Base-by-base conservation (phyloP, 805 yeast genomes). In the Starmerella ratchasimensis region DNA sequence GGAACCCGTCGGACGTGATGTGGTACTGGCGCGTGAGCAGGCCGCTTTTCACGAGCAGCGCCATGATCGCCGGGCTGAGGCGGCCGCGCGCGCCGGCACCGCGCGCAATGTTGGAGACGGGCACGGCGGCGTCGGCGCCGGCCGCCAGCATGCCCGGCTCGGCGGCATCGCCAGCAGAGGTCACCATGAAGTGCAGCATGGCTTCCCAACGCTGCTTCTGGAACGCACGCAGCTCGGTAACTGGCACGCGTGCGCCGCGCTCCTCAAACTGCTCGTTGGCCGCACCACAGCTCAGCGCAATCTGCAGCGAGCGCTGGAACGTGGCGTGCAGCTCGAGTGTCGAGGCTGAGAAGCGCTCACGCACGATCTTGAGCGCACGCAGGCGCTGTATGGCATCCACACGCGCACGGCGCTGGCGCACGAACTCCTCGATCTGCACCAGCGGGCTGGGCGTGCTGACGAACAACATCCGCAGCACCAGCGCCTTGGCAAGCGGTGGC, bases 111-210 rank as follows among this genome's bases (percentile, higher is more conserved):
- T 14, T 4, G 15, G 22, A 5, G 28, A 7, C n/a, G 11, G 17
- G 8, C 8, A 31, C 16, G 13, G 37, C 28, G n/a, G n/a, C n/a
- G 17, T 29, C 31, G 6, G 31, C 31, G 11, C 17, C 11, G 15
- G 27, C 34, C 5, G 27, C 13, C 14, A 30, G 32, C 14, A 88
- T 86, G n/a, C 69, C 68, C 33, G 86, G 71, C 61, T 14, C 65
- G 24, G 15, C 33, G 8, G 8, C 29, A 16, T 31, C 33, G 20
- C 37, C 37, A 4, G 51, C 45, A 0, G 96, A 82, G 2, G 97
- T 95, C 31, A 90, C 99, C 97, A 90, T 88, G 62, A 78, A 90
- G 64, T 90, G 97, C 50, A 90, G 64, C 48, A 90, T 88, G 6
- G 82, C 73, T 55, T 90, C 99, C 98, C 98, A 90, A 54, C 80